Conservation (phyloP, 148 eudicot species). For the Silene uniflora region DNA sequence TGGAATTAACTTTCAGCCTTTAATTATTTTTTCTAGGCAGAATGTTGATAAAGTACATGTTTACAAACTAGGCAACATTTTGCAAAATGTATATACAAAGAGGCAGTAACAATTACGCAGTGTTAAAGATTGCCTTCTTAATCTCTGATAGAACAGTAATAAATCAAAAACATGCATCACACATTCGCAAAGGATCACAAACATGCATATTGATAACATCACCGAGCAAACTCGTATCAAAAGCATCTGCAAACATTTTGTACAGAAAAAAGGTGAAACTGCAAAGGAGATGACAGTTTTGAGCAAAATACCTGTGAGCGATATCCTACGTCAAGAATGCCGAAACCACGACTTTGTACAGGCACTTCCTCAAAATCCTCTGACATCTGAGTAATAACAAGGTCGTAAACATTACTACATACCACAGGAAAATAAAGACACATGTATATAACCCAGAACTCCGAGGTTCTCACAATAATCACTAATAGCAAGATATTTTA, state of each 20-base stretch:
- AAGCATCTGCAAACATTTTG: not conserved
- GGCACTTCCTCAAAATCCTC: conserved; percentile 93
- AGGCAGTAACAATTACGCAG: not conserved
- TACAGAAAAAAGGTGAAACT: not conserved
- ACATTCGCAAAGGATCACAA: not conserved
- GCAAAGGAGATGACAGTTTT: conserved; percentile 6
- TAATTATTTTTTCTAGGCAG: not conserved
- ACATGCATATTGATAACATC: not conserved
- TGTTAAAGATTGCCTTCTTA: not conserved
- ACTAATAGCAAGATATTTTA: not conserved
- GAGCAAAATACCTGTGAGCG: conserved; percentile 67
- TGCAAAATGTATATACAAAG: not conserved
- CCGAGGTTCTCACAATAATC: not conserved
- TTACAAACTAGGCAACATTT: not conserved
- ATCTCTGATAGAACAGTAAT: not conserved
- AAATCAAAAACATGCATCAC: conserved; percentile 1
- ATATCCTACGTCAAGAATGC: conserved; percentile 95
- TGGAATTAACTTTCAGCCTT: not conserved
- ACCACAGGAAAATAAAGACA: not conserved
- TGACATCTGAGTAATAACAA: conserved; percentile 49
- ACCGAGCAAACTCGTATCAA: not conserved
- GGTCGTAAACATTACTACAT: conserved; percentile 1
- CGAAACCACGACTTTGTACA: conserved; percentile 98
- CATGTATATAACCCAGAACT: not conserved
- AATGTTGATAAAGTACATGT: not conserved